Evolutionary conservation across 306 rosid genomes (phyloP).

Genomic region (Citrullus amarus): DNA sequence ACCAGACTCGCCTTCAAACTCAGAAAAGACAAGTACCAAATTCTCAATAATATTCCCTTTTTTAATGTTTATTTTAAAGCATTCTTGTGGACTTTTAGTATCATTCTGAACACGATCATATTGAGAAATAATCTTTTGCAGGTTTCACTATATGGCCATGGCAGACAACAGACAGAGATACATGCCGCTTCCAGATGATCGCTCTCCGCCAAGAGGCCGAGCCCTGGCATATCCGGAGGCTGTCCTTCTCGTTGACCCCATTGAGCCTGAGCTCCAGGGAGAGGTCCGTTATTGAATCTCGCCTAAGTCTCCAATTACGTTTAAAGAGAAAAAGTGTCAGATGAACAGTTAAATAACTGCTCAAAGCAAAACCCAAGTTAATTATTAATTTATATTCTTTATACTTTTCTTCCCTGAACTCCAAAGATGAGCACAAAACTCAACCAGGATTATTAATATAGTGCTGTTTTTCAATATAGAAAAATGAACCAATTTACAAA

Average conservation of each 20-base stretch:
- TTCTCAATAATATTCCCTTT: background rate
- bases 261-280: constrained; percentile 60
- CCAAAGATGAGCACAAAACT: background rate
- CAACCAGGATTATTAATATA: background rate
- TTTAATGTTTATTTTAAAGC: background rate
- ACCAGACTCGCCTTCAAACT: constrained; percentile 84
- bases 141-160: constrained; percentile 76
- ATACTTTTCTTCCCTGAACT: background rate
- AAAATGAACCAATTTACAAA: no score
- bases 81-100: background rate
- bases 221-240: constrained; percentile 63
- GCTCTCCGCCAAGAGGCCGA: constrained; percentile 37
- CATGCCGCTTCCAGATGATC: constrained; percentile 89
- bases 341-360: background rate
- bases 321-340: background rate
- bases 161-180: constrained; percentile 65
- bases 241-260: constrained; percentile 57
- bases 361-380: background rate
- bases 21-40: constrained; percentile 62
- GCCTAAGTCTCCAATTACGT: background rate
- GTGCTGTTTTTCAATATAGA: no score
- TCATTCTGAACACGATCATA: background rate
- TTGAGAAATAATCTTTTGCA: background rate
- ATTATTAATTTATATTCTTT: background rate
- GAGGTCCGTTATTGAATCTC: constrained; percentile 32